phyloP scores from a whole-genome alignment of 208 protist genomes.

The Novymonas esmeraldas region DNA sequence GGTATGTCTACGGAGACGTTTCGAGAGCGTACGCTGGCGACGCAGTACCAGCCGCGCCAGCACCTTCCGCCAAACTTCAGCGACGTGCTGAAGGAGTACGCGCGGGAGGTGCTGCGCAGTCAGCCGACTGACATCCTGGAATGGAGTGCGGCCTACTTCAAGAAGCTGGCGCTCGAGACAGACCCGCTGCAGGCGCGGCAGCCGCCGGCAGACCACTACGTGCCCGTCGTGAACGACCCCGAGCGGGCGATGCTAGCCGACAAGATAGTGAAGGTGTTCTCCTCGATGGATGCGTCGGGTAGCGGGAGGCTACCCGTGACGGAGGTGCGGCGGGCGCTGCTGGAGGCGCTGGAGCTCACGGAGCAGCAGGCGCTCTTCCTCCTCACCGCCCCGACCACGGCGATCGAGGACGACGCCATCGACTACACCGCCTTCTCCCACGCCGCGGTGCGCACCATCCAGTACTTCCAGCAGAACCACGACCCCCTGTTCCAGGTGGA shows the following conservation, averaged over 20 bases:
- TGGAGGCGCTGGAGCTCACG: constrained; percentile 62
- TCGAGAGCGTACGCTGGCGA: constrained; percentile 83
- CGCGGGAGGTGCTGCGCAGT: constrained; percentile 90
- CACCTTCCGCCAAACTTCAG: constrained; percentile 87
- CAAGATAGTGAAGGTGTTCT: constrained; percentile 62
- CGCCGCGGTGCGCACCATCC: constrained; percentile 56
- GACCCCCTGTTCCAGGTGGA: constrained; percentile 47
- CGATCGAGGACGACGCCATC: constrained; percentile 42
- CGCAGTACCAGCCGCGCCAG: constrained; percentile 89
- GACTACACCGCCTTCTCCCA: constrained; percentile 71
- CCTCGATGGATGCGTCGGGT: constrained; percentile 41
- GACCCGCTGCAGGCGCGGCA: constrained; percentile 57
- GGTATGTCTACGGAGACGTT: constrained; percentile 57
- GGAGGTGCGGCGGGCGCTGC: constrained; percentile 53
- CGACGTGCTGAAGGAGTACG: constrained; percentile 91
- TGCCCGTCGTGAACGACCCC: constrained; percentile 42
- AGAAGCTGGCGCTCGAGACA: constrained; percentile 76
- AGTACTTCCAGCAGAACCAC: constrained; percentile 73
- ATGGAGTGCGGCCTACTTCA: constrained; percentile 94
- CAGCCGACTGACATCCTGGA: constrained; percentile 92
- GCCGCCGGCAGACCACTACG: constrained; percentile 42
- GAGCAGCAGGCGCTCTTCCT: constrained; percentile 82
- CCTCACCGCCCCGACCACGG: constrained; percentile 52
- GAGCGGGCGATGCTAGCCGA: constrained; percentile 41
- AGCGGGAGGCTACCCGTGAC: constrained; percentile 52